phyloP scores from a whole-genome alignment of 2,329 filamentous ascomycete genomes.

The Arthrobotrys megalospora region DNA sequence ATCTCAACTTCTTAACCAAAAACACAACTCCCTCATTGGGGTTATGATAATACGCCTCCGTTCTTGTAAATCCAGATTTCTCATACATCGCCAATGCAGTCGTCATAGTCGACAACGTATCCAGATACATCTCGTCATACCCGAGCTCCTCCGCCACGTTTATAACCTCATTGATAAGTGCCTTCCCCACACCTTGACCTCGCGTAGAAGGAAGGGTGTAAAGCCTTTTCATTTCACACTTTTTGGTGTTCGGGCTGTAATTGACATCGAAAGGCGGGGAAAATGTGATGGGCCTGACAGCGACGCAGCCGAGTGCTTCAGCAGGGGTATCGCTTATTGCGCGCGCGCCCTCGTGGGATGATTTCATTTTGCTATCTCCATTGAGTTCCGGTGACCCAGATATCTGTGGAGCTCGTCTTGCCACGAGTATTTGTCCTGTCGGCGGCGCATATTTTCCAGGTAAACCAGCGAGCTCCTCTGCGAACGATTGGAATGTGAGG shows the following conservation, averaged over 20 bases:
- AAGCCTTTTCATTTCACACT: conserved; percentile 74
- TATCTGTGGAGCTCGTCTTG: conserved; percentile 61
- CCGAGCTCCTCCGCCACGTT: conserved; percentile 69
- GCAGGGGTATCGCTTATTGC: conserved; percentile 21
- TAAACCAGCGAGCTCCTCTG: conserved; percentile 71
- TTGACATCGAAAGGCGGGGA: conserved; percentile 34
- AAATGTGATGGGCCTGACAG: conserved; percentile 68
- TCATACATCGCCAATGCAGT: conserved; percentile 71
- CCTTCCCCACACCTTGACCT: conserved; percentile 70
- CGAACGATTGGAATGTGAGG: conserved; percentile 74
- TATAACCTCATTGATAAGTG: conserved; percentile 70
- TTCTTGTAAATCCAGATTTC: conserved; percentile 71
- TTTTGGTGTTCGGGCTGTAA: conserved; percentile 27
- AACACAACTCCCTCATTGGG: conserved; percentile 73
- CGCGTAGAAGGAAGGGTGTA: conserved; percentile 71
- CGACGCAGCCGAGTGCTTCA: conserved; percentile 71
- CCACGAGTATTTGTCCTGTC: conserved; percentile 71
- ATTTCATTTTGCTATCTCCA: conserved; percentile 4
- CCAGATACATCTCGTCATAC: conserved; percentile 72
- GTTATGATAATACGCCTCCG: conserved; percentile 73
- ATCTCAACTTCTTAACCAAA: conserved; percentile 65
- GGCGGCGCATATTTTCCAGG: conserved; percentile 72
- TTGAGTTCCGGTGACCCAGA: not conserved
- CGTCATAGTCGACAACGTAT: conserved; percentile 73
- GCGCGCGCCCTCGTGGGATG: not conserved